Base-by-base conservation (phyloP, 305 asterid species). In the Fraxinus nigra region DNA sequence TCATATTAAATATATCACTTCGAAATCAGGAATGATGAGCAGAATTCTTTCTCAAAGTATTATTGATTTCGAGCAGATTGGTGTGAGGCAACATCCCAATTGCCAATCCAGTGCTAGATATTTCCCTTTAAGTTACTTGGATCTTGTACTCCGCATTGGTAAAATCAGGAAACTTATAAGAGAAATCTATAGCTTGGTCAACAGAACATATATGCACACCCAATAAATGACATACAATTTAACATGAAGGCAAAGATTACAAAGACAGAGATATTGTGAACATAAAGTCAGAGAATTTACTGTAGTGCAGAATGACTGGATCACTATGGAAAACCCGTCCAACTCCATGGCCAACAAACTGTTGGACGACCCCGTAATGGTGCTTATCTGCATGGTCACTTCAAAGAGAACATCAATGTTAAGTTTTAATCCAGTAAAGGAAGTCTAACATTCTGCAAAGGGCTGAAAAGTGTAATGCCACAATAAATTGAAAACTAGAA, bases 291-390 rank as follows among this genome's bases (percentile, higher is more conserved):
- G 11, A 69, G 75, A 80, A 81, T 91, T 69, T 94, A 96, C 99
- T 92, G 89, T 84, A 87, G 84, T 96, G 99, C 63, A 94, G 92
- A 89, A 96, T 80, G 80, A 90, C 92, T n/a, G 99, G 99, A 84
- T 93, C 97, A 22, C 98, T 89, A 83, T 96, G 99, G 87, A 96
- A 96, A 85, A 87, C 89, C 32, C 91, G 90, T 76, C 99, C 99
- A 80, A 96, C 97, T 83, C 99, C 99, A 87, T 96, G 99, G 82
- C 99, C 99, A 81, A 96, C 95, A 8, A 94, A 96, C 79, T 94
- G 94, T 87, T 93, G 83, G 72, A 96, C 99, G 83, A 96, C 98
- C 79, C 99, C 99, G 77, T 89, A 91, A 22, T 81, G 59, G 82
- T 90, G 89, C 84, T 91, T 88, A 90, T 92, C 98, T 89, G 99